These are phyloP conservation scores for Aspergillus sp. DNA, from an alignment of 2,329 filamentous ascomycete genomes.

Conservation along the genomic window DNA sequence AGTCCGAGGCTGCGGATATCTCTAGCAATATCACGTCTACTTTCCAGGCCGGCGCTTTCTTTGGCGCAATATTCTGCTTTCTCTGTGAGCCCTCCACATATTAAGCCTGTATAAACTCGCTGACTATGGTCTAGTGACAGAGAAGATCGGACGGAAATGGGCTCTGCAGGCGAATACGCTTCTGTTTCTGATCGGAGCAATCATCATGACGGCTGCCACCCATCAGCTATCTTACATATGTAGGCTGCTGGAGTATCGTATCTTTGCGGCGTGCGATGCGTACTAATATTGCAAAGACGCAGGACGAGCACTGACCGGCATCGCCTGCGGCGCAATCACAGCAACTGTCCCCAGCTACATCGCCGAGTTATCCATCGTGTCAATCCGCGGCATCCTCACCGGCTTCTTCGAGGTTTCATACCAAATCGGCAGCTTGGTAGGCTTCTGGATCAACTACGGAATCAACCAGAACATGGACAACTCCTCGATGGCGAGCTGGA, in stretches of 20 bases:
- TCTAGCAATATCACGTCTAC: constrained; percentile 51
- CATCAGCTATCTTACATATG: constrained; percentile 31
- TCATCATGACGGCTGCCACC: constrained; percentile 46
- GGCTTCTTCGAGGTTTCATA: constrained; percentile 35
- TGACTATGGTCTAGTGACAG: constrained; percentile 33
- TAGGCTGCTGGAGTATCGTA: not conserved
- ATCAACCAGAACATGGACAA: constrained; percentile 28
- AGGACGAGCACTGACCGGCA: constrained; percentile 35
- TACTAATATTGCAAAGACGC: constrained; percentile 21
- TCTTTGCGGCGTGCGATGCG: too few species aligned
- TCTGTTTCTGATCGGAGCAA: constrained; percentile 47
- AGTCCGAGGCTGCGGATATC: constrained; percentile 38
- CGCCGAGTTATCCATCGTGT: constrained; percentile 31
- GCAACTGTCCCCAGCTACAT: constrained; percentile 37
- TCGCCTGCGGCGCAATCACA: constrained; percentile 34
- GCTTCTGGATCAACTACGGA: constrained; percentile 40
- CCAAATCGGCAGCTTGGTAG: constrained; percentile 34
- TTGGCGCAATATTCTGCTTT: constrained; percentile 53
- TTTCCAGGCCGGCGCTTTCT: constrained; percentile 54
- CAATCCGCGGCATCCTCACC: constrained; percentile 35
- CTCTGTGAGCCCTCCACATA: constrained; percentile 13
- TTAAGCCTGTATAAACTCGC: too few species aligned
- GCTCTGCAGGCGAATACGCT: constrained; percentile 49
- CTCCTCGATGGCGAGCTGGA: constrained; percentile 15
- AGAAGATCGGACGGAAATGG: constrained; percentile 52